phyloP scores from a whole-genome alignment of 805 yeast species.

The Saccharomycopsis oosterbeekiorum region DNA sequence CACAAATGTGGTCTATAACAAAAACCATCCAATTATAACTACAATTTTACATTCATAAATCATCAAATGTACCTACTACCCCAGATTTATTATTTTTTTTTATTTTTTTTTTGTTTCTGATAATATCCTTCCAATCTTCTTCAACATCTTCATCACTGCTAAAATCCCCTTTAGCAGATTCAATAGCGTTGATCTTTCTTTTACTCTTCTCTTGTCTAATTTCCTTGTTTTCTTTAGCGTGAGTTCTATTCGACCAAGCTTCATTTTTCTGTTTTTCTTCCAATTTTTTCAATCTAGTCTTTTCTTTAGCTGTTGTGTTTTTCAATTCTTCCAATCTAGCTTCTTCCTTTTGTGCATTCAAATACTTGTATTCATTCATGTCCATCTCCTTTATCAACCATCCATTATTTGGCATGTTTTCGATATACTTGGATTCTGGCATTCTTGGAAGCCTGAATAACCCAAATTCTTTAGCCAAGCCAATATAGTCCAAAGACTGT shows the following conservation, averaged over 20 bases:
- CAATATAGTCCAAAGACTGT: conserved; percentile 58
- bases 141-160: conserved; percentile 32
- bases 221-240: conserved; percentile 48
- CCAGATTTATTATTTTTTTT: conserved; percentile 30
- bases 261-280: conserved; percentile 38
- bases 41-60: conserved; percentile 25
- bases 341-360: conserved; percentile 52
- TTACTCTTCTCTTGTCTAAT: conserved; percentile 61
- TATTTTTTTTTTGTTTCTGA: conserved; percentile 53
- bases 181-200: conserved; percentile 59
- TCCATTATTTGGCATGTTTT: conserved; percentile 56
- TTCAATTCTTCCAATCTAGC: conserved; percentile 27
- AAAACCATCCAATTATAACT: background rate
- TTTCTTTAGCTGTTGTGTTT: conserved; percentile 24
- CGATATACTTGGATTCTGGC: conserved; percentile 71
- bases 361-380: conserved; percentile 57
- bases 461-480: conserved; percentile 69
- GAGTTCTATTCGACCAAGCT: conserved; percentile 73
- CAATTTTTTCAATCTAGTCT: conserved; percentile 29
- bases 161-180: conserved; percentile 30
- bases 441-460: conserved; percentile 77
- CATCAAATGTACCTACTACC: conserved; percentile 55
- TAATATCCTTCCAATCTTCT: conserved; percentile 83
- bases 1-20: too few relatives aligned
- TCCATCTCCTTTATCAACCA: conserved; percentile 57